These are phyloP conservation scores for Debaryomycetaceae sp. DNA, from an alignment of 1,139 yeast species.

Conservation along the genomic window DNA sequence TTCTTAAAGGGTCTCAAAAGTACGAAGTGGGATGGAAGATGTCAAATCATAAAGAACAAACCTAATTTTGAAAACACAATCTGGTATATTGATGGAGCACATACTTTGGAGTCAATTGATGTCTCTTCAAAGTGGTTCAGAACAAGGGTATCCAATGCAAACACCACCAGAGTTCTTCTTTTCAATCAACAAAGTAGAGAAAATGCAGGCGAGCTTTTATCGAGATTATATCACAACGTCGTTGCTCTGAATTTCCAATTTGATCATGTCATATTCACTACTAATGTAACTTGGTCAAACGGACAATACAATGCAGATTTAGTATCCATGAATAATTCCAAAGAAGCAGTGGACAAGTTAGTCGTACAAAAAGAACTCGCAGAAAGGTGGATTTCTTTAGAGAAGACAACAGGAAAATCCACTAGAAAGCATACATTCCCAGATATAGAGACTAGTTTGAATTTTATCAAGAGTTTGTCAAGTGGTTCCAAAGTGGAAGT, in stretches of 20 bases:
- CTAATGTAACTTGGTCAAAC: slow-evolving; percentile 86
- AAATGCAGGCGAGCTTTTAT: slow-evolving; percentile 63
- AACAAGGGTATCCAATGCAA: slow-evolving; percentile 18
- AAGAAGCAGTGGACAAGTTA: slow-evolving; percentile 70
- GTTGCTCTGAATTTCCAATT: slow-evolving; percentile 37
- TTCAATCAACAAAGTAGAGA: slow-evolving; percentile 94
- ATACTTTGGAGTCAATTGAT: slow-evolving; percentile 79
- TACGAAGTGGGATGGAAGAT: slow-evolving; percentile 92
- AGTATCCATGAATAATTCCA: slow-evolving; percentile 78
- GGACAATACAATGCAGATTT: slow-evolving; percentile 81
- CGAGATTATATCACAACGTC: slow-evolving; percentile 46
- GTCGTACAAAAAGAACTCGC: slow-evolving; percentile 79
- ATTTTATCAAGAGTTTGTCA: slow-evolving; percentile 45
- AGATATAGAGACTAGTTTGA: slow-evolving; percentile 74
- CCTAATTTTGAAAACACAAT: slow-evolving; percentile 44
- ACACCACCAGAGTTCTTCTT: slow-evolving; percentile 44
- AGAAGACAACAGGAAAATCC: slow-evolving; percentile 24
- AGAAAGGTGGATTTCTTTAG: slow-evolving; percentile 62
- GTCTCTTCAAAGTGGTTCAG: slow-evolving; percentile 83
- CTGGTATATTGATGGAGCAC: slow-evolving; percentile 96
- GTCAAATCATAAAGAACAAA: slow-evolving; percentile 61
- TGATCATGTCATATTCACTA: slow-evolving; percentile 78
- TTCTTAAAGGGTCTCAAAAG: slow-evolving; percentile 62
- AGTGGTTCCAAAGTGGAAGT: slow-evolving; percentile 52
- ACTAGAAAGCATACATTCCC: slow-evolving; percentile 54